Evolutionary conservation across 495 filamentous ascomycete species (phyloP), one percentile per base, ranked within the genome.

Genomic region (Penicillium tannophilum): DNA sequence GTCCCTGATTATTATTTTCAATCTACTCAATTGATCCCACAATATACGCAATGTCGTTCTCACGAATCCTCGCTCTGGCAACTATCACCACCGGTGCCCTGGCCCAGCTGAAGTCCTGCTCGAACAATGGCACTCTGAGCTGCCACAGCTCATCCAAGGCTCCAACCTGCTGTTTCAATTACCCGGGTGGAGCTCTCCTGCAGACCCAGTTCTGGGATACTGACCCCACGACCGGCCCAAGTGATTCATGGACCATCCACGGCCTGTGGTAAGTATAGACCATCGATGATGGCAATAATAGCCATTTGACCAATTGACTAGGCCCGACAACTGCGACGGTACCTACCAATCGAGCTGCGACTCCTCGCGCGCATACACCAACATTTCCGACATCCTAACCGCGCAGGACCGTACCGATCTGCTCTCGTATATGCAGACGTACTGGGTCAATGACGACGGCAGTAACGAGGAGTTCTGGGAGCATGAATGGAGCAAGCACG

Each of bases 131-230:
- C 33, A 63, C 66, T 12, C 60, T 75, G 42, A 79, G 76, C 65
- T 79, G 77, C 60, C 69, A 73, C 8, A 73, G 68, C 60, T 72
- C 67, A 16, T 66, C 68, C 36, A 62, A 67, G 55, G 49, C 72
- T n/a, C 75, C 86, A 57, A 81, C 81, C 19, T 93, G 91, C 76
- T 94, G 90, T 76, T 90, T 88, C 72, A 88, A 91, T 56, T 73
- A 82, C 50, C 88, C 88, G 0, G 89, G 90, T 24, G 90, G 91
- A 7, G 81, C 88, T 49, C 71, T 93, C 26, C 75, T 93, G 41
- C 82, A 84, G 65, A 90, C 90, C 16, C 90, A 93, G 62, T 92
- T 94, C 77, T 96, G 90, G 90, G 90, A 93, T 63, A 80, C 82
- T 0, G 68, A 85, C 63, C 85, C 86, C 9, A 72, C 84, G 28